These are phyloP conservation scores for Chaetomium sp. DNA, from an alignment of 2,329 filamentous ascomycete species.

Conservation along the genomic window DNA sequence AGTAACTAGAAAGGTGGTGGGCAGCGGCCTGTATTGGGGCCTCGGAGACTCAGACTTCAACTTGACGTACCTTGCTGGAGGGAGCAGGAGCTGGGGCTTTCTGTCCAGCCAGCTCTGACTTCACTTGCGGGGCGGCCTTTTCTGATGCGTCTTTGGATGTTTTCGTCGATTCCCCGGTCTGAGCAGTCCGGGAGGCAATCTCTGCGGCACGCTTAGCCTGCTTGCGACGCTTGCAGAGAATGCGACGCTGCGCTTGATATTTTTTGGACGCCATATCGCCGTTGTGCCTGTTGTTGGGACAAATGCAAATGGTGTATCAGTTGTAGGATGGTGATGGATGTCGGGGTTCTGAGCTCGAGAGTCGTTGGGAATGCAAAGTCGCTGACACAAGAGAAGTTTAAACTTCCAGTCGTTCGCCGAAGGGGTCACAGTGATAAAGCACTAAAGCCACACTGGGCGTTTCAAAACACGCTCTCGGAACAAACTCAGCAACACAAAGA, in stretches of 20 bases:
- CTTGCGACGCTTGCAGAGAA: background rate
- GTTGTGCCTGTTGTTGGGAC: too few relatives aligned
- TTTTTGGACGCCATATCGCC: background rate
- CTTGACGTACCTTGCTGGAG: background rate
- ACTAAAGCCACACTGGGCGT: too few relatives aligned
- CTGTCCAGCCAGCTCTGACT: background rate
- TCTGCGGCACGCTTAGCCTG: background rate
- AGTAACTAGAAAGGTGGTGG: background rate
- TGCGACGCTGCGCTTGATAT: background rate
- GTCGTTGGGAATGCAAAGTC: too few relatives aligned
- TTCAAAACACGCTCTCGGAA: too few relatives aligned
- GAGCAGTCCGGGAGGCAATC: background rate
- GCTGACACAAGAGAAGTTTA: too few relatives aligned
- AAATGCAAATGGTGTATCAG: too few relatives aligned
- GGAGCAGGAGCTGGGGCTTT: background rate
- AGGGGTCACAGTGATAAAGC: too few relatives aligned
- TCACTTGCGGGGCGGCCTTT: background rate
- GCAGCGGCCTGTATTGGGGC: background rate
- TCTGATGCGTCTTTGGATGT: too few relatives aligned
- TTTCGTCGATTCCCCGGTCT: background rate
- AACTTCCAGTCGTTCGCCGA: too few relatives aligned
- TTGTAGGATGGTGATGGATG: too few relatives aligned
- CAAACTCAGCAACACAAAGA: too few relatives aligned
- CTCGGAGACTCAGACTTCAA: background rate
- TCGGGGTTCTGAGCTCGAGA: too few relatives aligned